These are phyloP conservation scores for Tarenaya hassleriana DNA, from an alignment of 345 rosid genomes.

Conservation along the genomic window DNA sequence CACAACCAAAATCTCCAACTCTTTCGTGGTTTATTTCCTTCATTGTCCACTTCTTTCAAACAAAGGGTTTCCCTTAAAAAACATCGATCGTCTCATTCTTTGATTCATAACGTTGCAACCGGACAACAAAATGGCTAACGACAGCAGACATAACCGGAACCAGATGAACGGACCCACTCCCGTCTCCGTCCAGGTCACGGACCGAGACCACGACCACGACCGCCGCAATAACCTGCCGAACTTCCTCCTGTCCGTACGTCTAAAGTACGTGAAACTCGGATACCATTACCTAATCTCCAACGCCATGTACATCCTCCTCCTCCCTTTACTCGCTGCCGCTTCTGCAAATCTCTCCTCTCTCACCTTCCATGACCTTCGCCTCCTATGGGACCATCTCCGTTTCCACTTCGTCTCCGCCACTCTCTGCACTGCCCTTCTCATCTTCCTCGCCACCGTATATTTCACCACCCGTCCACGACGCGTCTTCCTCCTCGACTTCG, in stretches of 20 bases:
- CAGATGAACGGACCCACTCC: background rate
- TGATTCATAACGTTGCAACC: too few relatives aligned
- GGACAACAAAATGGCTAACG: background rate
- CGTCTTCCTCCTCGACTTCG: constrained; percentile 58
- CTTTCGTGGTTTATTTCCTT: background rate
- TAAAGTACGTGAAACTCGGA: constrained; percentile 75
- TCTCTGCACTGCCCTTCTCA: constrained; percentile 32
- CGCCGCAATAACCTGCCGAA: constrained; percentile 50
- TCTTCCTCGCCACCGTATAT: constrained; percentile 53
- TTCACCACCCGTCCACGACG: constrained; percentile 65
- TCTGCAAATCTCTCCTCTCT: constrained; percentile 51
- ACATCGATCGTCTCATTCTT: too few relatives aligned
- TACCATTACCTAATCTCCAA: constrained; percentile 71
- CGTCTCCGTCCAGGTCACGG: constrained; percentile 18
- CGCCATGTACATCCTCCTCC: constrained; percentile 48
- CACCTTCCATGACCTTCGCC: constrained; percentile 28
- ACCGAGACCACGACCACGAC: background rate
- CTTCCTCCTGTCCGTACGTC: constrained; percentile 51
- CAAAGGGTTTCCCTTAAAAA: background rate
- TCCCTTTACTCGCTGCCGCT: constrained; percentile 29
- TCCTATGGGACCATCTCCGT: constrained; percentile 44
- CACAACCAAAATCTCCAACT: constrained; percentile 4
- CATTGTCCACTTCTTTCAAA: too few relatives aligned
- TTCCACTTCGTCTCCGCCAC: constrained; percentile 41
- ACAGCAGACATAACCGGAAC: background rate